These are phyloP conservation scores for Mycena latifolia DNA, from an alignment of 768 basidiomycete genomes.

Conservation along the genomic window DNA sequence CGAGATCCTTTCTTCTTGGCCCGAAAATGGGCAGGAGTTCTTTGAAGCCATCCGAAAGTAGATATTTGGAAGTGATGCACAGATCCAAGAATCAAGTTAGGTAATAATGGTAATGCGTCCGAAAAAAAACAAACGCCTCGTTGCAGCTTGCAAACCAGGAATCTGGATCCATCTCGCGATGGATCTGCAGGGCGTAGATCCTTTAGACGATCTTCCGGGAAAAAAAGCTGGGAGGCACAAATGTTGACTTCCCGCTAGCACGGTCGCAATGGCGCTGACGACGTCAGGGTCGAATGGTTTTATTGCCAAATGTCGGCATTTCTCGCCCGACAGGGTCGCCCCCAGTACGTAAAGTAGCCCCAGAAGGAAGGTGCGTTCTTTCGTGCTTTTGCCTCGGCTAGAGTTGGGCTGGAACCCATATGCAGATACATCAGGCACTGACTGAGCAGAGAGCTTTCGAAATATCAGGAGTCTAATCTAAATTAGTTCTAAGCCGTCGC, in stretches of 20 bases:
- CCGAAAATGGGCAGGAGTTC: conserved; percentile 18
- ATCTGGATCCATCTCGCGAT: conserved; percentile 10
- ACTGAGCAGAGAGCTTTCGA: conserved; percentile 27
- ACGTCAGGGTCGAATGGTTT: conserved; percentile 20
- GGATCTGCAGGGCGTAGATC: conserved; percentile 20
- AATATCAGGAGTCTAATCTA: conserved; percentile 30
- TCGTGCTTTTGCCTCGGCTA: background rate
- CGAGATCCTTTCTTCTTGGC: conserved; percentile 46
- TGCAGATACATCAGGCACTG: conserved; percentile 29
- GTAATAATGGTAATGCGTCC: background rate
- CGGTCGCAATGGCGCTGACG: background rate
- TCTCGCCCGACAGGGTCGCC: background rate
- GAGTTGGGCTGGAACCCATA: conserved; percentile 12
- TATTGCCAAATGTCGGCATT: conserved; percentile 4
- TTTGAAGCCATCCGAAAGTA: conserved; percentile 18
- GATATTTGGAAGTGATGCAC: conserved; percentile 12
- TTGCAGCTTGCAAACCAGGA: conserved; percentile 13
- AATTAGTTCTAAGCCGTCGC: conserved; percentile 54
- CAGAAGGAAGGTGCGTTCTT: background rate
- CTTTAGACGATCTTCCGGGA: background rate
- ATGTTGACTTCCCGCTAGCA: background rate
- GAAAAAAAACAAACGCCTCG: conserved; percentile 32
- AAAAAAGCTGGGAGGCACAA: background rate
- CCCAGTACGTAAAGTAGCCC: background rate
- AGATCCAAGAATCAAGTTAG: conserved; percentile 21